These are phyloP conservation scores for Onygenales sp. DNA, from an alignment of 2,329 filamentous ascomycete genomes.

Conservation along the genomic window DNA sequence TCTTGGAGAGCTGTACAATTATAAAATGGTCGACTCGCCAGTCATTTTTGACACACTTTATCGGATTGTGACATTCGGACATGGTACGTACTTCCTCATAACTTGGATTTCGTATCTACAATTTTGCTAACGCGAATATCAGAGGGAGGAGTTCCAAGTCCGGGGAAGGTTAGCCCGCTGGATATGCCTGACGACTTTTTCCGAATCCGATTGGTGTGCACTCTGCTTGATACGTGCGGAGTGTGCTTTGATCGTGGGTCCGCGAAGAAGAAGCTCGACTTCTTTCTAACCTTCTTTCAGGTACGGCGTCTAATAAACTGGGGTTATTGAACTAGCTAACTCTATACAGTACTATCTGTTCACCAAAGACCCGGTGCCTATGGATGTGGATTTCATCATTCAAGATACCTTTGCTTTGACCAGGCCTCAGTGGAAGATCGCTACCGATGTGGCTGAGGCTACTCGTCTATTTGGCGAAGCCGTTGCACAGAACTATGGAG, in stretches of 20 bases:
- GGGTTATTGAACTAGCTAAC: constrained; percentile 8
- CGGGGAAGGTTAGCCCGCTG: constrained; percentile 65
- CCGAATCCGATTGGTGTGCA: constrained; percentile 81
- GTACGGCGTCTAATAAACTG: constrained; percentile 27
- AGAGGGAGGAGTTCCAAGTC: constrained; percentile 69
- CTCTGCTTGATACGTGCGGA: constrained; percentile 86
- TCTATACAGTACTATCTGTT: constrained; percentile 73
- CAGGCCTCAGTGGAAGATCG: constrained; percentile 86
- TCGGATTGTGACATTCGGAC: constrained; percentile 86
- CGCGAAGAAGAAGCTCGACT: constrained; percentile 94
- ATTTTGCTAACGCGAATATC: constrained; percentile 10
- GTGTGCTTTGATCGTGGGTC: constrained; percentile 91
- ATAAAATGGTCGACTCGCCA: constrained; percentile 89
- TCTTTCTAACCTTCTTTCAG: constrained; percentile 93
- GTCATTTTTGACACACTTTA: constrained; percentile 95
- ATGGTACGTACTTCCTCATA: constrained; percentile 40
- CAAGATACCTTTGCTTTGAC: constrained; percentile 82
- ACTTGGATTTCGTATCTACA: constrained; percentile 6
- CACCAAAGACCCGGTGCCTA: constrained; percentile 78
- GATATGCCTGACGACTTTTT: constrained; percentile 94
- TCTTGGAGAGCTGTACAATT: constrained; percentile 92
- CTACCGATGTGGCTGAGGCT: constrained; percentile 72
- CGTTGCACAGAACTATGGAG: constrained; percentile 83
- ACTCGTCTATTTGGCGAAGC: constrained; percentile 74
- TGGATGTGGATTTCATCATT: constrained; percentile 95